These are phyloP conservation scores for Camellia oleifera DNA, from an alignment of 179 eudicot genomes.

Conservation along the genomic window DNA sequence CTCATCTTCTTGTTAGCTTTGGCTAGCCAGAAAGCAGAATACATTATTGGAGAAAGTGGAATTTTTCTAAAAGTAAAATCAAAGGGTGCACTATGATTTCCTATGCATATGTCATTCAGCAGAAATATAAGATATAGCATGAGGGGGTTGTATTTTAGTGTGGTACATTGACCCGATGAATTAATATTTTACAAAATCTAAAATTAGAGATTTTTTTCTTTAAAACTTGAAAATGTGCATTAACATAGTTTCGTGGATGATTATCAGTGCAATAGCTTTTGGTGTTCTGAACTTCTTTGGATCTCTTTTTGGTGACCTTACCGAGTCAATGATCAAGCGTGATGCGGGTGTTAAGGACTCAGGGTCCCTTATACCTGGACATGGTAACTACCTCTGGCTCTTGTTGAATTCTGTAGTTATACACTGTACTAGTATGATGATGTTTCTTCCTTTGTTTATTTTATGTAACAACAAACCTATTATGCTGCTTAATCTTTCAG, in stretches of 20 bases:
- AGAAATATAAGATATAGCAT: not conserved
- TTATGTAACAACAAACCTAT: not conserved
- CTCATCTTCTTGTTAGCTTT: not conserved
- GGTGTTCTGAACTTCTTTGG: slow-evolving; percentile 87
- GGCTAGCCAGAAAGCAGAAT: not conserved
- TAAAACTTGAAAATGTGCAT: not conserved
- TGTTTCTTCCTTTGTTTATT: not conserved
- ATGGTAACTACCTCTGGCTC: slow-evolving; percentile 49
- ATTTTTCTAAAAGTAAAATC: not conserved
- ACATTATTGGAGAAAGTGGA: not conserved
- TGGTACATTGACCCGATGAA: not conserved
- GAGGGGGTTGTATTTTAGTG: not conserved
- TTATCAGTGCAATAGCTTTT: slow-evolving; percentile 71
- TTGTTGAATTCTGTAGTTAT: slow-evolving; percentile 1
- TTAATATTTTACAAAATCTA: not conserved
- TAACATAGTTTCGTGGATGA: slow-evolving; percentile 10
- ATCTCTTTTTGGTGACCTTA: slow-evolving; percentile 95
- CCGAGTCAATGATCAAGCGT: slow-evolving; percentile 94
- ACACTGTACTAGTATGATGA: not conserved
- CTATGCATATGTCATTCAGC: not conserved
- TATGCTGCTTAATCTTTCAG: slow-evolving; percentile 1
- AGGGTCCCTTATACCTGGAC: slow-evolving; percentile 97
- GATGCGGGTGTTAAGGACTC: slow-evolving; percentile 99
- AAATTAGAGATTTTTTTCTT: not conserved
- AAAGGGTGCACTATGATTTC: not conserved